Conservation (phyloP, 495 filamentous ascomycete species). For the Rostrohypoxylon terebratum region DNA sequence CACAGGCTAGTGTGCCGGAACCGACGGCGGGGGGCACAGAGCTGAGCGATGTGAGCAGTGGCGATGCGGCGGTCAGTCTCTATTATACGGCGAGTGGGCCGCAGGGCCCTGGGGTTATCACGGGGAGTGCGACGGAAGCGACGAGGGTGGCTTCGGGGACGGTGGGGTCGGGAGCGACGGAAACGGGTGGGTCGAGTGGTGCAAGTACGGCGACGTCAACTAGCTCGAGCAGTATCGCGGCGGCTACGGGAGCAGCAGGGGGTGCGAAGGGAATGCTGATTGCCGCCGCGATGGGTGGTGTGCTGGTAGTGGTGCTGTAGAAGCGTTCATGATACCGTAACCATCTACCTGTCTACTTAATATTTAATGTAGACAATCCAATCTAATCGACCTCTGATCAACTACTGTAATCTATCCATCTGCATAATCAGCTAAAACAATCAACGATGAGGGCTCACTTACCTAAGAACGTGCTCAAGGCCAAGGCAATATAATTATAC, state of each 20-base stretch:
- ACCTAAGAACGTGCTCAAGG: constrained; percentile 31
- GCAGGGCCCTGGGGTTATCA: constrained; percentile 54
- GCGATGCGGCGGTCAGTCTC: constrained; percentile 51
- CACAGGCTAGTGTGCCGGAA: background rate
- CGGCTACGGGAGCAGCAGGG: constrained; percentile 9
- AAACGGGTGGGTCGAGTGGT: background rate
- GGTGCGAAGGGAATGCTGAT: constrained; percentile 15
- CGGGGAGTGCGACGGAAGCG: constrained; percentile 51
- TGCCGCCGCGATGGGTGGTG: constrained; percentile 26
- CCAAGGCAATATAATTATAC: constrained; percentile 43
- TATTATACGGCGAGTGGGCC: constrained; percentile 51
- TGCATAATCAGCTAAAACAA: background rate
- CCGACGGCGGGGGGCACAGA: constrained; percentile 37
- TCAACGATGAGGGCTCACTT: background rate
- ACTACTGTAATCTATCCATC: background rate
- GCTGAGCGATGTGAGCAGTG: constrained; percentile 45
- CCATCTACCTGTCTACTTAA: background rate
- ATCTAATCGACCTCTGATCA: background rate
- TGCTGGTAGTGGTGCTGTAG: constrained; percentile 19
- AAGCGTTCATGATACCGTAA: background rate
- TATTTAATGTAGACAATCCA: constrained; percentile 10
- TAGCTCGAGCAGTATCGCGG: constrained; percentile 21
- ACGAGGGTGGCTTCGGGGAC: constrained; percentile 22
- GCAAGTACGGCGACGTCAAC: constrained; percentile 7
- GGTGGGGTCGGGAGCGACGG: background rate